Evolutionary conservation across 345 rosid genomes (phyloP).

Genomic region (Camelina hispida): DNA sequence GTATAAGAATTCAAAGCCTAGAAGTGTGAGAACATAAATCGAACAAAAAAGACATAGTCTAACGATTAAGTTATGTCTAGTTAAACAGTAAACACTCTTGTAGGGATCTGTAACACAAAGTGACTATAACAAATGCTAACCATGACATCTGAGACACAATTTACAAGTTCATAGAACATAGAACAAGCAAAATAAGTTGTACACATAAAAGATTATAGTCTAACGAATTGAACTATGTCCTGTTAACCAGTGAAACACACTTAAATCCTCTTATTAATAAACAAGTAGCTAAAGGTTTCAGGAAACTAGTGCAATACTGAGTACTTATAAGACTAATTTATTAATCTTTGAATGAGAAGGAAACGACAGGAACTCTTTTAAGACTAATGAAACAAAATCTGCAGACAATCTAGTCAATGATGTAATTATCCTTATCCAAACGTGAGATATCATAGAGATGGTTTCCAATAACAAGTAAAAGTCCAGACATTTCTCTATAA

Average conservation of each 20-base stretch:
- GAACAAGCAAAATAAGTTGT: neutral
- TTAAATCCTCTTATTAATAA: neutral
- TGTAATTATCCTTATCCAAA: neutral
- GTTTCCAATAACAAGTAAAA: slow-evolving; percentile 8
- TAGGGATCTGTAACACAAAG: neutral
- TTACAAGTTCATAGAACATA: neutral
- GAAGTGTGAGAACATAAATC: neutral
- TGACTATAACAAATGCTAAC: neutral
- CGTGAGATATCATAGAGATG: slow-evolving; percentile 24
- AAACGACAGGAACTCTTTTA: too few relatives aligned
- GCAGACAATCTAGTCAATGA: neutral
- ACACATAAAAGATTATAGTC: neutral
- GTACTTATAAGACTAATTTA: too few relatives aligned
- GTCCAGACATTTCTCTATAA: neutral
- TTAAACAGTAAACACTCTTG: neutral
- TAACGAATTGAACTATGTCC: neutral
- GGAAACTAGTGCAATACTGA: too few relatives aligned
- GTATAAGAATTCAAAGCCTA: neutral
- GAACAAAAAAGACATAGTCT: neutral
- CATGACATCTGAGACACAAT: neutral
- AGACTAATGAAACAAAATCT: too few relatives aligned
- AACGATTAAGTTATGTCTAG: neutral
- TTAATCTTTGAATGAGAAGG: too few relatives aligned
- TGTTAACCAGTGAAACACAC: neutral
- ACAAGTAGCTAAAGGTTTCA: too few relatives aligned